phyloP scores from a whole-genome alignment of 2,329 filamentous ascomycete genomes.

The Colletotrichum orbiculare region DNA sequence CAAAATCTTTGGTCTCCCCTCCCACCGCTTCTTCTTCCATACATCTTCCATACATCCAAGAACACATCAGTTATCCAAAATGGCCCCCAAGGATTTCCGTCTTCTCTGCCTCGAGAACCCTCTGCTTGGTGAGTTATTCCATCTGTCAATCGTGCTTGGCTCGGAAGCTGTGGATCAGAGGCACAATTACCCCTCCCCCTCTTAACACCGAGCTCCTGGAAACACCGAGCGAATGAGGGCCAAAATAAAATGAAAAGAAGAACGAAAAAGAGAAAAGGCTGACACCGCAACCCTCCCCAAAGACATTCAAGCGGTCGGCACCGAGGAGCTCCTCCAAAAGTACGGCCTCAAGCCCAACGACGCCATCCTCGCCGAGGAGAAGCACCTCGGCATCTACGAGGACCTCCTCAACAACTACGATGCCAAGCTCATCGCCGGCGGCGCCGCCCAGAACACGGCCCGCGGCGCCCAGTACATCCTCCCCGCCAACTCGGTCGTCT shows the following conservation, averaged over 20 bases:
- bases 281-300: constrained; percentile 25
- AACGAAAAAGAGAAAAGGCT: background rate
- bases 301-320: constrained; percentile 92
- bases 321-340: constrained; percentile 87
- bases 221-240: no score
- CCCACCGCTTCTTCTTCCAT: constrained; percentile 22
- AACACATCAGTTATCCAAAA: constrained; percentile 54
- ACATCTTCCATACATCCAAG: constrained; percentile 33
- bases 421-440: constrained; percentile 94
- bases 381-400: constrained; percentile 91
- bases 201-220: constrained; percentile 26
- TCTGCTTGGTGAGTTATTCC: constrained; percentile 77
- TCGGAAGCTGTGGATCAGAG: no score
- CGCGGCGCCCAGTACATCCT: constrained; percentile 97
- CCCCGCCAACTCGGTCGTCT: constrained; percentile 87
- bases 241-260: no score
- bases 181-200: constrained; percentile 19
- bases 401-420: constrained; percentile 93
- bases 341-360: constrained; percentile 96
- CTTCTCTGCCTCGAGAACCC: constrained; percentile 97
- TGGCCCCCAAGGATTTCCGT: constrained; percentile 86
- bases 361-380: constrained; percentile 93
- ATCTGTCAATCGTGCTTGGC: no score
- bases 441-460: constrained; percentile 97
- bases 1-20: constrained; percentile 43